Evolutionary conservation across 2,329 filamentous ascomycete species (phyloP).

Genomic region (Harringtonia aguacate): DNA sequence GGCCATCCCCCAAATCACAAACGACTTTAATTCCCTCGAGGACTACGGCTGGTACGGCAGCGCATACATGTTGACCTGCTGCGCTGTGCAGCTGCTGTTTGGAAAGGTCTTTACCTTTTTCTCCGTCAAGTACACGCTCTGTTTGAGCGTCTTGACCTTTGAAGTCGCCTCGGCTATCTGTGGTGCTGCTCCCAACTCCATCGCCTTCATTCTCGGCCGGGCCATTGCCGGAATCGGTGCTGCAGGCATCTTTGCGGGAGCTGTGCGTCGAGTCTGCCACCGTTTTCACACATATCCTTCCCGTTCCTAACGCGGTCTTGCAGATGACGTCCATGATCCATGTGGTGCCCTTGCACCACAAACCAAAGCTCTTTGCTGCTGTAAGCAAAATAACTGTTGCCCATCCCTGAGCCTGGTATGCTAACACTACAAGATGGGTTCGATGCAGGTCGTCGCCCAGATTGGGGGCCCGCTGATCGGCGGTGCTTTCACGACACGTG

Average conservation of each 20-base stretch:
- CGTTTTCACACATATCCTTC: constrained; percentile 29
- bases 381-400: no score
- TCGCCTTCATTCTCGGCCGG: constrained; percentile 43
- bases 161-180: constrained; percentile 47
- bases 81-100: constrained; percentile 36
- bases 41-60: constrained; percentile 14
- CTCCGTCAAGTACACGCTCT: no score
- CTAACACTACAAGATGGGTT: no score
- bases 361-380: no score
- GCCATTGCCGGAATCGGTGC: constrained; percentile 42
- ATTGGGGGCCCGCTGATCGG: constrained; percentile 39
- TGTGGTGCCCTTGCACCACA: no score
- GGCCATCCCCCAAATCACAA: constrained; percentile 13
- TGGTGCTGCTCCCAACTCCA: constrained; percentile 32
- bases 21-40: constrained; percentile 10
- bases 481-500: constrained; percentile 26
- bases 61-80: constrained; percentile 11
- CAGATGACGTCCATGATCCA: no score
- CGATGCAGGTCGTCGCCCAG: constrained; percentile 26
- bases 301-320: constrained; percentile 25
- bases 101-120: constrained; percentile 41
- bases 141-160: no score
- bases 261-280: constrained; percentile 40
- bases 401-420: no score
- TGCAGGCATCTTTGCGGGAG: constrained; percentile 39